Conservation (phyloP, 2,329 filamentous ascomycete species). For the Fusarium haematococcum region DNA sequence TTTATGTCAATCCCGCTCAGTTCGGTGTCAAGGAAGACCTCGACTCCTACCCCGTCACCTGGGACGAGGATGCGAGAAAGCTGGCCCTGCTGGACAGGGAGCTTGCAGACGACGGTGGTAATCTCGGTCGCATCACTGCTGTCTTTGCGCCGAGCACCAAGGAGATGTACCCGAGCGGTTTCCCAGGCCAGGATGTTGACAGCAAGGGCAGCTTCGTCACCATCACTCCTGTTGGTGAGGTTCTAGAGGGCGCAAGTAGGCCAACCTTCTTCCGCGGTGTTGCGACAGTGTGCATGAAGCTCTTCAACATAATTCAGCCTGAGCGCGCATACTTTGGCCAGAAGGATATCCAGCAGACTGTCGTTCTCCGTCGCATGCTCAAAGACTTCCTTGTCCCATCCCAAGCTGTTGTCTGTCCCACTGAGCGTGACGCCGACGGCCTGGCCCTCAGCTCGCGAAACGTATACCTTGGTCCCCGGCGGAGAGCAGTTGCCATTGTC, state of each 20-base stretch:
- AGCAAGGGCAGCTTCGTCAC: slow-evolving; percentile 91
- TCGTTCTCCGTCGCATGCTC: slow-evolving; percentile 88
- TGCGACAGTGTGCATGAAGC: slow-evolving; percentile 94
- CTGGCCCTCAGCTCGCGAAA: slow-evolving; percentile 94
- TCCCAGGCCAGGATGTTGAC: slow-evolving; percentile 76
- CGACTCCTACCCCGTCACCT: slow-evolving; percentile 88
- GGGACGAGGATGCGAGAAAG: slow-evolving; percentile 79
- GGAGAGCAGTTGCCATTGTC: slow-evolving; percentile 78
- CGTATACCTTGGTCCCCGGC: slow-evolving; percentile 85
- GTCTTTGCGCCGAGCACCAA: slow-evolving; percentile 87
- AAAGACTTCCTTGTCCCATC: slow-evolving; percentile 86
- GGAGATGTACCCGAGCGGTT: slow-evolving; percentile 90
- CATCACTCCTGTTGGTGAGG: slow-evolving; percentile 83
- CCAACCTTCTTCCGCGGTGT: slow-evolving; percentile 98
- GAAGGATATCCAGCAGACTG: slow-evolving; percentile 97
- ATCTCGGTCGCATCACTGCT: slow-evolving; percentile 78
- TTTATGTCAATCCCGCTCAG: slow-evolving; percentile 97
- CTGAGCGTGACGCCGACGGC: slow-evolving; percentile 81
- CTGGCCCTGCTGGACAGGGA: slow-evolving; percentile 77
- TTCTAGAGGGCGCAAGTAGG: slow-evolving; percentile 85
- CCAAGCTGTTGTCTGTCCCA: slow-evolving; percentile 79
- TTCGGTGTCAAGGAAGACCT: slow-evolving; percentile 93
- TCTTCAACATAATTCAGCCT: slow-evolving; percentile 64
- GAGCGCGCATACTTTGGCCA: slow-evolving; percentile 91
- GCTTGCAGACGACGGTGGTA: slow-evolving; percentile 69